phyloP scores from a whole-genome alignment of 306 rosid species.

The Begonia fuchsioides region DNA sequence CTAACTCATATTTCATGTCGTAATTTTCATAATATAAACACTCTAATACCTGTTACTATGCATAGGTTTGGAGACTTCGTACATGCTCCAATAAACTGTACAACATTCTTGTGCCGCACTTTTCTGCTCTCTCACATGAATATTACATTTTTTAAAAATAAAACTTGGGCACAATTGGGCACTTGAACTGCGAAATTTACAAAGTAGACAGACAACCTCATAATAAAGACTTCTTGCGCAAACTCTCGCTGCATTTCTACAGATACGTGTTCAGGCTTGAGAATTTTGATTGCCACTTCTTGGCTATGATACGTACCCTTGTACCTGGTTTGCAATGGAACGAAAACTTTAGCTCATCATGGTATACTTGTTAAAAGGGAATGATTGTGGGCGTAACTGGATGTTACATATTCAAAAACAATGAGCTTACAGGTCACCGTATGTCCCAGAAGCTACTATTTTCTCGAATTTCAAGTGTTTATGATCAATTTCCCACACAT shows the following conservation, averaged over 20 bases:
- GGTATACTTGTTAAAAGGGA: not conserved
- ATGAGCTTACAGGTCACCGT: conserved; percentile 79
- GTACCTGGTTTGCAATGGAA: conserved; percentile 35
- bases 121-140: conserved; percentile 46
- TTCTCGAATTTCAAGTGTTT: conserved; percentile 58
- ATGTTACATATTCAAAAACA: not conserved
- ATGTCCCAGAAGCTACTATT: conserved; percentile 83
- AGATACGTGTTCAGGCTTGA: conserved; percentile 70
- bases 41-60: conserved; percentile 4
- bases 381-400: too few species aligned
- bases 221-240: conserved; percentile 83
- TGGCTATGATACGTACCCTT: conserved; percentile 85
- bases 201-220: conserved; percentile 40
- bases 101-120: conserved; percentile 53
- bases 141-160: conserved; percentile 9
- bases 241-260: conserved; percentile 84
- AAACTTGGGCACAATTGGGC: not conserved
- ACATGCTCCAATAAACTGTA: conserved; percentile 1
- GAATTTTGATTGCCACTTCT: conserved; percentile 92
- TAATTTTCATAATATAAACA: not conserved
- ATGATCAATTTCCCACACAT: conserved; percentile 94
- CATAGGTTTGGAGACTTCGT: conserved; percentile 1
- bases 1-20: too few species aligned
- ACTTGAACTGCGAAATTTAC: not conserved
- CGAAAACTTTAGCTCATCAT: not conserved